These are phyloP conservation scores for Nevesoporus exiguus DNA, from an alignment of 768 basidiomycete species.

Conservation along the genomic window DNA sequence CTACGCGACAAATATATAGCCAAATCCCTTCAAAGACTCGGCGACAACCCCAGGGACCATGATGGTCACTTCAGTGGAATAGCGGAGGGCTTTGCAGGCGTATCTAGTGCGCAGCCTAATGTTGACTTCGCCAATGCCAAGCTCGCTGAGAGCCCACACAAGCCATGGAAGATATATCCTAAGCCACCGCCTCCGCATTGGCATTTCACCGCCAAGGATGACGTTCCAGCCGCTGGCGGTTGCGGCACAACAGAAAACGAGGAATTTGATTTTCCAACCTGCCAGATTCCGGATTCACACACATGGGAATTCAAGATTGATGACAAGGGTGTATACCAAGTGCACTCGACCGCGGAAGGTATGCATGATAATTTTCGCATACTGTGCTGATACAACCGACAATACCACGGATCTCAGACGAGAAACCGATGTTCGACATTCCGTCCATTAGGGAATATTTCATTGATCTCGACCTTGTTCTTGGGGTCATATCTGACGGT, in stretches of 20 bases:
- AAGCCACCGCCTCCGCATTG: slow-evolving; percentile 93
- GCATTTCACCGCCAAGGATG: slow-evolving; percentile 70
- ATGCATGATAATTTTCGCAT: neutral
- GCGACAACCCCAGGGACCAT: slow-evolving; percentile 92
- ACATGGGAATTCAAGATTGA: slow-evolving; percentile 72
- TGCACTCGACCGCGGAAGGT: slow-evolving; percentile 47
- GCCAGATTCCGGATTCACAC: slow-evolving; percentile 65
- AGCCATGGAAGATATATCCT: slow-evolving; percentile 88
- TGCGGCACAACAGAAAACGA: slow-evolving; percentile 28
- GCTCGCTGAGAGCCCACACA: slow-evolving; percentile 32
- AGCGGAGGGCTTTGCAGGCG: slow-evolving; percentile 56
- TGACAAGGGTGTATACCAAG: slow-evolving; percentile 87
- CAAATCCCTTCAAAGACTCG: slow-evolving; percentile 84
- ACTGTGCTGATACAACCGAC: neutral
- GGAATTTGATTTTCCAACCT: slow-evolving; percentile 71
- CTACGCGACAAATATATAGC: slow-evolving; percentile 95
- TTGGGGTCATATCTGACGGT: slow-evolving; percentile 89
- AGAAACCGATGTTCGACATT: slow-evolving; percentile 67
- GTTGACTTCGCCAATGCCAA: slow-evolving; percentile 35
- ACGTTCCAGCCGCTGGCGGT: slow-evolving; percentile 42
- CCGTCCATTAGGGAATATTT: slow-evolving; percentile 94
- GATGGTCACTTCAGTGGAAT: slow-evolving; percentile 76
- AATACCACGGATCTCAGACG: slow-evolving; percentile 25
- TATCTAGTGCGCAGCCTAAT: slow-evolving; percentile 67
- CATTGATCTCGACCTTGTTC: slow-evolving; percentile 88